Percentiles rank a stretch among this genome's conserved stretches.
Conservation (phyloP, 2,329 filamentous ascomycete species). For the Pseudophaeomoniella oleicola region DNA sequence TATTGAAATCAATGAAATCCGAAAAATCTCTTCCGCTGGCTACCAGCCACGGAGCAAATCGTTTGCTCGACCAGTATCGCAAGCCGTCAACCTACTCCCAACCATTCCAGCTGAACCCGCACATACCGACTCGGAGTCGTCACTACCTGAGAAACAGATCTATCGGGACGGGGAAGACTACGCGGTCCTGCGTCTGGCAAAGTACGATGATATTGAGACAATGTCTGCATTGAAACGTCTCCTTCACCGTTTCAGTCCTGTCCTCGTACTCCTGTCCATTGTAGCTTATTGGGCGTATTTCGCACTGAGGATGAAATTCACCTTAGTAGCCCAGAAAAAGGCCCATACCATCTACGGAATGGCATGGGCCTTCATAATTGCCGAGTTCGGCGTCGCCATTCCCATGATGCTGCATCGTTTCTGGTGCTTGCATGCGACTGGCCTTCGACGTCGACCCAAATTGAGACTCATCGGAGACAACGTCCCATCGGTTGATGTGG, state of each 20-base stretch:
- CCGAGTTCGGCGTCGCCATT: constrained; percentile 6
- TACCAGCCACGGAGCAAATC: constrained; percentile 5
- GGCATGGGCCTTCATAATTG: constrained; percentile 9
- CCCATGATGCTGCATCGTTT: constrained; percentile 7
- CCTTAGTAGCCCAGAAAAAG: constrained; percentile 3
- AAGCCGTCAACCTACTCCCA: background rate
- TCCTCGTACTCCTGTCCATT: constrained; percentile 6
- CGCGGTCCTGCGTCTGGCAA: constrained; percentile 6
- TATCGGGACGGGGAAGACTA: constrained; percentile 1
- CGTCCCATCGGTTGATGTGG: constrained; percentile 40
- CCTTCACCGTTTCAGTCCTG: constrained; percentile 6
- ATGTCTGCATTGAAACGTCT: constrained; percentile 5
- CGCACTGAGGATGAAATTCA: constrained; percentile 6
- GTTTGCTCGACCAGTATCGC: constrained; percentile 6
- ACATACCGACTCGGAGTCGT: background rate
- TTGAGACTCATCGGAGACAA: constrained; percentile 19
- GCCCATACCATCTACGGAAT: constrained; percentile 7
- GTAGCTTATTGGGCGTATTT: constrained; percentile 8
- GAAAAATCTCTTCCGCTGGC: constrained; percentile 7
- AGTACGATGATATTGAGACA: constrained; percentile 7
- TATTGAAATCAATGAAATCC: constrained; percentile 7
- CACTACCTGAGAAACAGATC: constrained; percentile 3
- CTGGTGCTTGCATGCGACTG: constrained; percentile 3
- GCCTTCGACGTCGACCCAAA: constrained; percentile 5
- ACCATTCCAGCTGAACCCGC: constrained; percentile 2